Evolutionary conservation across 192 early-diverging fungal genomes (phyloP).

Genomic region (Coemansia erecta): DNA sequence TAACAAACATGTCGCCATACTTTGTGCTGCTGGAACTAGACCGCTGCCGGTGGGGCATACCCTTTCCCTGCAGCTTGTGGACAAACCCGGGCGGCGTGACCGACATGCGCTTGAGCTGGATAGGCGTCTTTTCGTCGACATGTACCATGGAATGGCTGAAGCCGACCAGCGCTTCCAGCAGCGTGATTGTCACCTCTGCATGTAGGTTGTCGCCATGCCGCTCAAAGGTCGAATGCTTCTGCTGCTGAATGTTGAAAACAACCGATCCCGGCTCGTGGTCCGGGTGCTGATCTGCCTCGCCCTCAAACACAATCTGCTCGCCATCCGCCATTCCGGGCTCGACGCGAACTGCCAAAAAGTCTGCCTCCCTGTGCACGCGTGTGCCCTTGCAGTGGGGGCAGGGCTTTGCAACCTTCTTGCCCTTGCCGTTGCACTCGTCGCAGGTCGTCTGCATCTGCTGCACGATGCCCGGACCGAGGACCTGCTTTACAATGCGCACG

Average conservation of each 20-base stretch:
- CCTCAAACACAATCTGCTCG: constrained; percentile 72
- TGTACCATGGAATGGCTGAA: constrained; percentile 75
- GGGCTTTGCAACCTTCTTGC: constrained; percentile 76
- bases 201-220: constrained; percentile 76
- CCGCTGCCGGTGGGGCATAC: constrained; percentile 72
- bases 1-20: constrained; percentile 74
- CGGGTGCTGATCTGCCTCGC: constrained; percentile 88
- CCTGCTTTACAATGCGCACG: constrained; percentile 75
- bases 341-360: constrained; percentile 73
- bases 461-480: constrained; percentile 88
- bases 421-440: constrained; percentile 86
- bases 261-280: constrained; percentile 86
- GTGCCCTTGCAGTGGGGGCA: constrained; percentile 82
- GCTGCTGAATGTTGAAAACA: constrained; percentile 70
- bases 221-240: constrained; percentile 70
- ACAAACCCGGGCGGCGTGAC: constrained; percentile 73
- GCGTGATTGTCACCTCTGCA: constrained; percentile 70
- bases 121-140: constrained; percentile 68
- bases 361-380: constrained; percentile 81
- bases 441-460: constrained; percentile 94
- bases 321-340: constrained; percentile 85
- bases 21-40: constrained; percentile 5
- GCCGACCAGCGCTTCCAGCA: constrained; percentile 77
- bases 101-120: constrained; percentile 58
- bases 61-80: constrained; percentile 73